These are phyloP conservation scores for Lasiodiplodia sp. DNA, from an alignment of 2,329 filamentous ascomycete genomes.

Conservation along the genomic window DNA sequence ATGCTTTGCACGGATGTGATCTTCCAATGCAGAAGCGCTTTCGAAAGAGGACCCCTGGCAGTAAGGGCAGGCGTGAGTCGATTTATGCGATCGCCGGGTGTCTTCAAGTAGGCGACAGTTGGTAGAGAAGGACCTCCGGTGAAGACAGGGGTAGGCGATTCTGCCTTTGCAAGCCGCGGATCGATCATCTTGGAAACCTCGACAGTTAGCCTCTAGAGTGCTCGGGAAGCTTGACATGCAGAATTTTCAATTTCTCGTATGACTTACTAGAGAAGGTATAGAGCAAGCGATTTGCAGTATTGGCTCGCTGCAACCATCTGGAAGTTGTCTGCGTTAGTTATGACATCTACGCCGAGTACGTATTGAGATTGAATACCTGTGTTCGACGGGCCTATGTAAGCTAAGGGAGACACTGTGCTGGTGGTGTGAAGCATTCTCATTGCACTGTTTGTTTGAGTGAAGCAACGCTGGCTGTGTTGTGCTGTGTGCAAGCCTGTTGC, in stretches of 20 bases:
- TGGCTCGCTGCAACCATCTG: not conserved
- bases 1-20: not conserved
- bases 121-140: too few species aligned
- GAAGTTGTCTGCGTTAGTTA: not conserved
- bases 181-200: not conserved
- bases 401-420: not conserved
- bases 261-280: not conserved
- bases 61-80: too few species aligned
- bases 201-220: not conserved
- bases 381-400: not conserved
- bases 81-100: too few species aligned
- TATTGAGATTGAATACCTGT: not conserved
- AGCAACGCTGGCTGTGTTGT: not conserved
- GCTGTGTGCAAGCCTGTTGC: not conserved
- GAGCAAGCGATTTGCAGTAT: not conserved
- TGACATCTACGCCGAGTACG: not conserved
- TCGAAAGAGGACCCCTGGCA: too few species aligned
- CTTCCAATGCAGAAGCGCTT: too few species aligned
- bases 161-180: too few species aligned
- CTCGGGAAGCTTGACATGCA: not conserved
- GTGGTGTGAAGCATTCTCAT: not conserved
- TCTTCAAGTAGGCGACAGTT: too few species aligned
- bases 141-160: too few species aligned
- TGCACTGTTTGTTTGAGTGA: not conserved
- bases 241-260: not conserved